Percentiles rank a stretch among this genome's conserved stretches.
Evolutionary conservation across 1,139 yeast genomes (phyloP).

Genomic region (Kodamaea ohmeri): DNA sequence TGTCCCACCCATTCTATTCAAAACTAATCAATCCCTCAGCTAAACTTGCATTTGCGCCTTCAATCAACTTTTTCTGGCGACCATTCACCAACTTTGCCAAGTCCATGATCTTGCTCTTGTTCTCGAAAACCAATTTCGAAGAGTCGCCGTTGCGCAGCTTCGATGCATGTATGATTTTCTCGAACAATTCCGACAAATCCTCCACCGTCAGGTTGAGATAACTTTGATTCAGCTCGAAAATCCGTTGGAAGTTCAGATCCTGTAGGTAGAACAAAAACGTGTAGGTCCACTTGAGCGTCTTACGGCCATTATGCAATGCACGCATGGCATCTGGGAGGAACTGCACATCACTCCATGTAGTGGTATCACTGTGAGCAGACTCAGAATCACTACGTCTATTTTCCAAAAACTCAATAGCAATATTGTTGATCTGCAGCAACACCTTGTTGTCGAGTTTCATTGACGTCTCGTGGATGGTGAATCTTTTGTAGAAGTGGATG

Average conservation of each 20-base stretch:
- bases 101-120: conserved; percentile 50
- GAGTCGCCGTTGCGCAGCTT: conserved; percentile 34
- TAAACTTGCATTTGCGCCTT: conserved; percentile 40
- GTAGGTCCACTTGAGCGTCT: conserved; percentile 87
- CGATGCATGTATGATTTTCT: conserved; percentile 41
- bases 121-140: conserved; percentile 40
- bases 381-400: conserved; percentile 20
- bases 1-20: conserved; percentile 6
- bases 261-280: conserved; percentile 73
- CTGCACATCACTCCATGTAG: conserved; percentile 83
- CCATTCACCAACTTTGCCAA: conserved; percentile 44
- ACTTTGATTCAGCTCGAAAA: conserved; percentile 75
- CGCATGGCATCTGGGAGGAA: conserved; percentile 73
- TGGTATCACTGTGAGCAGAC: conserved; percentile 27
- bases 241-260: conserved; percentile 46
- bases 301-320: conserved; percentile 65
- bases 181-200: conserved; percentile 70
- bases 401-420: conserved; percentile 62
- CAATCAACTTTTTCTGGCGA: conserved; percentile 49
- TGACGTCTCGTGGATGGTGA: conserved; percentile 74
- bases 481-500: conserved; percentile 74
- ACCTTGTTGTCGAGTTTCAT: conserved; percentile 70
- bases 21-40: conserved; percentile 15
- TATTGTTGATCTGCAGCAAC: conserved; percentile 58
- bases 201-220: conserved; percentile 75